Percentiles rank a stretch among this genome's conserved stretches.
These are phyloP conservation scores for Solanum chacoense DNA, from an alignment of 305 asterid species.

Conservation along the genomic window DNA sequence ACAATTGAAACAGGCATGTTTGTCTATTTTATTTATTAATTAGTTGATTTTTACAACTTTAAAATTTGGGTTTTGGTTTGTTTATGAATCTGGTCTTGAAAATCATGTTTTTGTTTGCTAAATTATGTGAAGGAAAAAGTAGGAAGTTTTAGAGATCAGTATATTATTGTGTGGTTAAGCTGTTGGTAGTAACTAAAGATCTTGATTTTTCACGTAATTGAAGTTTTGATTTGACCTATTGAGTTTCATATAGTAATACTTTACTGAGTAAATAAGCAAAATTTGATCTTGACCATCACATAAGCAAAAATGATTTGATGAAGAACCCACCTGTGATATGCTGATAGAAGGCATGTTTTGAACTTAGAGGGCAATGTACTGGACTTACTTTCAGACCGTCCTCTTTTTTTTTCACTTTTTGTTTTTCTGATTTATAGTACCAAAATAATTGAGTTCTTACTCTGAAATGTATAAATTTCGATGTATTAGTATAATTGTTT, in stretches of 20 bases:
- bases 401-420: not conserved
- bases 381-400: not conserved
- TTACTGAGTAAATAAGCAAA: not conserved
- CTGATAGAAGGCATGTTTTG: not conserved
- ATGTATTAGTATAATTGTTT: not conserved
- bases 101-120: not conserved
- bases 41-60: not conserved
- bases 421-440: not conserved
- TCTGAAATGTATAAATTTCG: not conserved
- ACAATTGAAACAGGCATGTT: conserved; percentile 78
- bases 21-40: not conserved
- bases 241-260: not conserved
- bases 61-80: not conserved
- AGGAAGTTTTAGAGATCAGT: not conserved
- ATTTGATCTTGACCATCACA: not conserved
- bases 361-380: not conserved
- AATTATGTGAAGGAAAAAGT: not conserved
- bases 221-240: not conserved
- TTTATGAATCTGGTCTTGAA: not conserved
- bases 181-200: not conserved
- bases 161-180: not conserved
- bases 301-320: not conserved
- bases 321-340: not conserved
- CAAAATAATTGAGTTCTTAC: not conserved
- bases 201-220: not conserved